Evolutionary conservation across 2,329 filamentous ascomycete species (phyloP), one percentile per base, ranked within the genome.

Genomic region (Fusarium ambrosium): DNA sequence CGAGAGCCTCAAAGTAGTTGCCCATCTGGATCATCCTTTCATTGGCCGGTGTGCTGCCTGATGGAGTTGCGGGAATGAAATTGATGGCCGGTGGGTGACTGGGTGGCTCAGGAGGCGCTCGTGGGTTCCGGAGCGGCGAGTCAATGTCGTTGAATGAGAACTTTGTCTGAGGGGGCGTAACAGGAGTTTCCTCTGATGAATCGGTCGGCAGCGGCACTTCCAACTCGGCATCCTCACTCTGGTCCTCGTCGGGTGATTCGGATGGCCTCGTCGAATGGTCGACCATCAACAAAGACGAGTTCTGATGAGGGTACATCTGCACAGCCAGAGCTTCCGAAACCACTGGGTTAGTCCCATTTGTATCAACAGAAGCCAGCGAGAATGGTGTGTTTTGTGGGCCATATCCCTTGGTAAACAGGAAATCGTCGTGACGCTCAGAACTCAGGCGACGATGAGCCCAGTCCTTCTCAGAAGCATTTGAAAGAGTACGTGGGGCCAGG

Each of bases 61-160:
- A 91, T 4, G 90, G 90, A 0, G 90, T 92, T 29, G 90, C 90
- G 1, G 90, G 90, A 37, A 90, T 92, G 69, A 92, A 90, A 66
- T 90, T 87, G 75, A 92, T 81, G n/a, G 80, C 79, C 5, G 83
- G 83, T 3, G 82, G 84, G 34, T 82, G 76, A 9, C 70, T 74
- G 16, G 88, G 88, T 8, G 87, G 89, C 71, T 86, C 83, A 22
- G 90, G 90, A 7, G 90, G 89, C n/a, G 84, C 85, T 56, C 90
- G 87, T 16, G 90, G 90, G 73, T 92, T 92, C 64, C 89, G 85
- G 37, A 92, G 83, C 9, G 90, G 90, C 16, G 90, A 92, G 75
- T 92, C 89, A 24, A 91, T 85, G 62, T 90, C 87, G 39, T 89
- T 85, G 73, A 88, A 83, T 0, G 85, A 84, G 66, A 87, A 85